Base-by-base conservation (phyloP, 805 yeast species). In the Priceomyces haplophilus region DNA sequence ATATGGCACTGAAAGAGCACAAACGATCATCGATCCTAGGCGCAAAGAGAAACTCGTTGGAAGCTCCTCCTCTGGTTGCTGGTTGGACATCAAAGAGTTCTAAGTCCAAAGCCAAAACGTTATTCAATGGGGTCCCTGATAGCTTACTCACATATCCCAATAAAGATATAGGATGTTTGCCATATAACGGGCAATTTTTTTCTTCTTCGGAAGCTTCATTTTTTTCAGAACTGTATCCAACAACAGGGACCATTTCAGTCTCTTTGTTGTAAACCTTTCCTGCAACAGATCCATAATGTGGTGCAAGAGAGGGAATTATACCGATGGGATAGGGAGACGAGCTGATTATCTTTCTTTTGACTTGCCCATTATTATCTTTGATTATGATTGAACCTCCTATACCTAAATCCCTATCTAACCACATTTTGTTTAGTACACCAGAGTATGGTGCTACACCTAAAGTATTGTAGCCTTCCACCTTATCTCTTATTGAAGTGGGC, bases 381-480 rank as follows among this genome's bases (percentile, higher is more conserved):
- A 79, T 77, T 40, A 85, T 67, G 18, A 88, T 75, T 45, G 88
- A 73, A 36, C 96, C 96, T 39, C 89, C 95, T 47, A 88, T 61
- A 36, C 95, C 93, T 46, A 88, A 74, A 60, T 88, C 96, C 59
- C 96, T 77, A 61, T 88, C 96, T 75, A 86, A 80, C 89, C 95
- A 84, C 33, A 78, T 62, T 17, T 72, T 72, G 23, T 72, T 67
- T 50, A 84, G 61, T 2, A 86, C 82, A 25, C 93, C 93, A 16
- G 88, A 80, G 59, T 88, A 88, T 1, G 91, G 88, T 0, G 95
- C 91, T 31, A 85, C 88, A 4, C 95, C 96, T 23, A 88, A 67
- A 37, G 83, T 64, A 50, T 85, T 87, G 61, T 77, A 88, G 23
- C 95, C 95, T 44, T 85, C 89, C 12, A 82, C 78, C 7, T 72